Evolutionary conservation across 441 rosid genomes (phyloP), one percentile per base, ranked within the genome.

Genomic region (Gossypium lobatum): DNA sequence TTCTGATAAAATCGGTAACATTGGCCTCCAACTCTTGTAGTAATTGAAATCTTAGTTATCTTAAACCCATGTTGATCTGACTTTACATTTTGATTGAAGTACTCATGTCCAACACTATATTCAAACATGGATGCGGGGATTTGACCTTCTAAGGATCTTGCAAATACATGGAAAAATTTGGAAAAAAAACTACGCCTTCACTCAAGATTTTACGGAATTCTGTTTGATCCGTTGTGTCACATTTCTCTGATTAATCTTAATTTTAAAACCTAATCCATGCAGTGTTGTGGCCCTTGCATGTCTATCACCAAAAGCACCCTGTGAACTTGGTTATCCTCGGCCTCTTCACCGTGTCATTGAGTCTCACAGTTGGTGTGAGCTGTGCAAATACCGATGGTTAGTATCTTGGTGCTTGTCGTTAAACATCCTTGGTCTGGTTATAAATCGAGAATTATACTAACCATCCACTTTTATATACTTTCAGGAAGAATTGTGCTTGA

Each of bases 291-390:
- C 97, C 97, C 3, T 76, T 95, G 64, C 96, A 95, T 52, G 75
- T 91, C 26, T 95, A 92, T 80, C 97, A 91, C 86, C 97, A 95
- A 86, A 92, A 88, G 83, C 97, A 95, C 80, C 98, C 98, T 1
- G 75, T 92, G 79, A 94, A 92, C 83, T 82, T 95, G 79, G 81
- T 95, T 76, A 71, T 95, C 76, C 92, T 95, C 1, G 93, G 91
- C 17, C 91, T 92, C 73, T 95, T 95, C 83, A 92, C 98, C n/a
- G 73, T 85, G 70, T 91, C 97, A 1, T 80, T 95, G 71, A 92
- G 97, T 81, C 79, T 95, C 71, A 82, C 93, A 74, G 93, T 95
- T 59, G 98, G 97, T 59, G 88, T 89, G 55, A 88, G 93, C 82
- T 92, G 97, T 48, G 95, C 98, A 70, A 91, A 92, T 81, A 91